Base-by-base conservation (phyloP, 768 basidiomycete species). In the Naganishia antarctica region DNA sequence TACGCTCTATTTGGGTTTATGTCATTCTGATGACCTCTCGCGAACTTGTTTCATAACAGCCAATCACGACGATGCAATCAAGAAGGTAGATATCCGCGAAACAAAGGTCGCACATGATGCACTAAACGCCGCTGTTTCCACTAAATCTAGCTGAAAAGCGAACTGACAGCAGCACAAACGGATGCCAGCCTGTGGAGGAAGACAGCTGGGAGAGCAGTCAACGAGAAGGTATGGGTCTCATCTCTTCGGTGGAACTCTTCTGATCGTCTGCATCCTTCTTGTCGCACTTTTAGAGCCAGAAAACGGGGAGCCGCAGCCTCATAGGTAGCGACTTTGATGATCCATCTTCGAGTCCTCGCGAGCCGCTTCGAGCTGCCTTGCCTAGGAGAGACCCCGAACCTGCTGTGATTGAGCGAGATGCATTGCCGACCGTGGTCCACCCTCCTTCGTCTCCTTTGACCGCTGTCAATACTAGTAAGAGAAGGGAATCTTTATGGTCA, bases 241-340 rank as follows among this genome's bases (percentile, higher is more conserved):
- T n/a, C n/a, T n/a, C n/a, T n/a, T n/a, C n/a, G n/a, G n/a, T n/a
- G n/a, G n/a, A n/a, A n/a, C n/a, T n/a, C n/a, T n/a, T n/a, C n/a
- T n/a, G n/a, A n/a, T n/a, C n/a, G n/a, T n/a, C n/a, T n/a, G n/a
- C n/a, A n/a, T n/a, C n/a, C n/a, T n/a, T n/a, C n/a, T n/a, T n/a
- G n/a, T n/a, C n/a, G n/a, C n/a, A n/a, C n/a, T n/a, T 4, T 4
- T 32, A 57, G 53, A 57, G 53, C 15, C 53, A 57, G 37, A 41
- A 57, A 12, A 18, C 40, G 15, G 53, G 53, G 23, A 23, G 53
- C n/a, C 53, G 37, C 12, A 57, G 37, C 32, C 26, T 57, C 34
- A 57, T 57, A 11, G 53, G 53, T 21, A 51, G 53, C 53, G 53
- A 57, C 23, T 57, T 57, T 26, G 53, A 57, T 13, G 53, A 57